Conservation (phyloP, 352 stramenopile species). For the Phytophthora podocarpi region DNA sequence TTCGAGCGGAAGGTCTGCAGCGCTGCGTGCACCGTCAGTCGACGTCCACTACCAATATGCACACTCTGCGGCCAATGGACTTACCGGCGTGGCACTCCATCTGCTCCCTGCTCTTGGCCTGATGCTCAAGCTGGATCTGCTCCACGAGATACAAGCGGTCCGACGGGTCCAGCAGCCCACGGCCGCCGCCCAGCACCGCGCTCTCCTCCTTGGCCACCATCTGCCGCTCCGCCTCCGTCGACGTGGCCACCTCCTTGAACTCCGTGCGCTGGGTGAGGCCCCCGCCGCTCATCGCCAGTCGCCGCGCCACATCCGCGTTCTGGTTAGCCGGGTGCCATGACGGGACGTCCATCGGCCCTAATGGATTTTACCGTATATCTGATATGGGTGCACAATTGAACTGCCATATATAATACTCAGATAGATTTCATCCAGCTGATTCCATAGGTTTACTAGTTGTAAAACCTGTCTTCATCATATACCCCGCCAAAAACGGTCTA, state of each 20-base stretch:
- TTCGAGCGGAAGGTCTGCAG: slow-evolving; percentile 69
- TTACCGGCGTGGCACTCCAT: slow-evolving; percentile 44
- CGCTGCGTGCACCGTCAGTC: slow-evolving; percentile 35
- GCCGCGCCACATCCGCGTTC: slow-evolving; percentile 45
- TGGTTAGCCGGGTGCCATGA: slow-evolving; percentile 78
- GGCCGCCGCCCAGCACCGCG: slow-evolving; percentile 38
- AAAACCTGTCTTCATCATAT: not conserved
- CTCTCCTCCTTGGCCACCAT: slow-evolving; percentile 56
- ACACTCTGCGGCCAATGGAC: not conserved
- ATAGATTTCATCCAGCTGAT: slow-evolving; percentile 3
- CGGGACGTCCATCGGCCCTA: slow-evolving; percentile 62
- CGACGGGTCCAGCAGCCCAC: slow-evolving; percentile 74
- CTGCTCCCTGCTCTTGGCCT: slow-evolving; percentile 39
- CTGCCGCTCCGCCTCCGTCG: slow-evolving; percentile 66
- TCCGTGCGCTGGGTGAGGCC: slow-evolving; percentile 46
- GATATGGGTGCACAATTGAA: slow-evolving; percentile 10
- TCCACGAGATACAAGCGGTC: slow-evolving; percentile 78
- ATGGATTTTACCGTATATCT: slow-evolving; percentile 7
- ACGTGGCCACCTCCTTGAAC: slow-evolving; percentile 80
- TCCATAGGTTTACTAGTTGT: not conserved
- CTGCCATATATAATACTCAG: slow-evolving; percentile 8
- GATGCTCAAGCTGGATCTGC: slow-evolving; percentile 56
- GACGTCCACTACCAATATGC: not conserved
- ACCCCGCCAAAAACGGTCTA: not conserved
- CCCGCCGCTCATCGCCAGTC: slow-evolving; percentile 26